A percentile compares a stretch with the other conserved stretches of the same genome.
Conservation (phyloP, 2,329 filamentous ascomycete species). For the Neospermospora avenae region DNA sequence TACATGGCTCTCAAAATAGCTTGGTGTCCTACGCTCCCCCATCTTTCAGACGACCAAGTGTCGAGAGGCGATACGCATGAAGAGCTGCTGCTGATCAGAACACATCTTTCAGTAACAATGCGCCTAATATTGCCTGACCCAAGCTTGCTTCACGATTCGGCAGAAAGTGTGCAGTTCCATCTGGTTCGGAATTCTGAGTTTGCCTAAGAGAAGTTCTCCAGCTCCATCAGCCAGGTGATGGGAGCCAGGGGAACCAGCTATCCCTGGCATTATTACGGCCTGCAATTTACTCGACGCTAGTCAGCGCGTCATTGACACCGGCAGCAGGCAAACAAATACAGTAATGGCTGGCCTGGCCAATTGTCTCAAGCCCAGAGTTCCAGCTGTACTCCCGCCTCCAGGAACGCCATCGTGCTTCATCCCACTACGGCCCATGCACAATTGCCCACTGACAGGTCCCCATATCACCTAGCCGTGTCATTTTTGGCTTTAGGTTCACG, state of each 20-base stretch:
- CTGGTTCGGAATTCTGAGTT: constrained; percentile 11
- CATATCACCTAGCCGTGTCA: constrained; percentile 7
- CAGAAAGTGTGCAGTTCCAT: no score
- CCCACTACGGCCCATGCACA: constrained; percentile 14
- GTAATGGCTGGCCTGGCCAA: neutral
- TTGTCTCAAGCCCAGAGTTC: constrained; percentile 9
- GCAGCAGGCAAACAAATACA: no score
- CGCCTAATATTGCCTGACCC: constrained; percentile 24
- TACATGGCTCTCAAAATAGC: constrained; percentile 16
- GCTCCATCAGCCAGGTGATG: constrained; percentile 10
- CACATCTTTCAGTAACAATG: constrained; percentile 17
- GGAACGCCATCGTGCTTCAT: constrained; percentile 18
- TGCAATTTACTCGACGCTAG: constrained; percentile 9
- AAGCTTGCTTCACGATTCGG: neutral
- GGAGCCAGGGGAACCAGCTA: neutral
- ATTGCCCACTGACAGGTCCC: constrained; percentile 18
- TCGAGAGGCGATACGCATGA: constrained; percentile 3
- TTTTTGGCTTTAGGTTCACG: neutral
- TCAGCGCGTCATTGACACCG: constrained; percentile 7
- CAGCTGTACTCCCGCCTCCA: constrained; percentile 13
- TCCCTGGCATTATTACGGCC: constrained; percentile 9
- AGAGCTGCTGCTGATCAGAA: constrained; percentile 8
- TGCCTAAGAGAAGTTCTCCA: constrained; percentile 3
- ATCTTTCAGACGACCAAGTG: neutral
- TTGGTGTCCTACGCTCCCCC: neutral